phyloP scores from a whole-genome alignment of 1,284 basidiomycete genomes.

The Papiliotrema flavescens region DNA sequence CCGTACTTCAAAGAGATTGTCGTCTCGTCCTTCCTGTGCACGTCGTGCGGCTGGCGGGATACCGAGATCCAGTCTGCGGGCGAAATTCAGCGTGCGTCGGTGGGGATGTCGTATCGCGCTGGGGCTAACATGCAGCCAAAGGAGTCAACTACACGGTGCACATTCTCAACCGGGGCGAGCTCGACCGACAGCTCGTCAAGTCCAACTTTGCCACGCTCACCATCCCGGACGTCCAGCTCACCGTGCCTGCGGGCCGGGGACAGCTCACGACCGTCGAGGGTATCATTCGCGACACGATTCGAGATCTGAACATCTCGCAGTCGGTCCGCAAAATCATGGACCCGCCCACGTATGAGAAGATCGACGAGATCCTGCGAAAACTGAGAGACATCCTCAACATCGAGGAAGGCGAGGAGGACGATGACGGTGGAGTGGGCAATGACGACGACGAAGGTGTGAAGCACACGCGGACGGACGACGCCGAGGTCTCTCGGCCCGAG shows the following conservation, averaged over 20 bases:
- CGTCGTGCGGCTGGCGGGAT: conserved; percentile 84
- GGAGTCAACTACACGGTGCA: conserved; percentile 72
- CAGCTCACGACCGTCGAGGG: conserved; percentile 97
- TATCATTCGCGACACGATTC: conserved; percentile 75
- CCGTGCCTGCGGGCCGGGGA: conserved; percentile 81
- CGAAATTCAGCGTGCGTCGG: conserved; percentile 71
- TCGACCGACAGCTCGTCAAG: conserved; percentile 92
- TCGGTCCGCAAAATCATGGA: conserved; percentile 81
- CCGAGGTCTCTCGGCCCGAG: conserved; percentile 46
- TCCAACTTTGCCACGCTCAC: conserved; percentile 75
- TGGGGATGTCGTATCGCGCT: background rate
- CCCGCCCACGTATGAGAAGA: conserved; percentile 69
- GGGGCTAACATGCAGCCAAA: conserved; percentile 39
- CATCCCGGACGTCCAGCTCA: conserved; percentile 86
- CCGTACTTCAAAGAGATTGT: conserved; percentile 96
- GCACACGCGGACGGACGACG: conserved; percentile 12
- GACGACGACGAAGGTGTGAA: conserved; percentile 31
- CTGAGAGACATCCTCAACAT: conserved; percentile 69
- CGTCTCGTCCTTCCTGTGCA: conserved; percentile 92
- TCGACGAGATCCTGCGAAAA: conserved; percentile 68
- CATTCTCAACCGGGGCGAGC: conserved; percentile 69
- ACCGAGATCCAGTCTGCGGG: conserved; percentile 95
- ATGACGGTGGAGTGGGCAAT: conserved; percentile 41
- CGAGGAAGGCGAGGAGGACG: conserved; percentile 58
- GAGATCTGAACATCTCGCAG: conserved; percentile 81